These are phyloP conservation scores for Blastocystis sp. DNA, from an alignment of 352 stramenopile species.

Conservation along the genomic window DNA sequence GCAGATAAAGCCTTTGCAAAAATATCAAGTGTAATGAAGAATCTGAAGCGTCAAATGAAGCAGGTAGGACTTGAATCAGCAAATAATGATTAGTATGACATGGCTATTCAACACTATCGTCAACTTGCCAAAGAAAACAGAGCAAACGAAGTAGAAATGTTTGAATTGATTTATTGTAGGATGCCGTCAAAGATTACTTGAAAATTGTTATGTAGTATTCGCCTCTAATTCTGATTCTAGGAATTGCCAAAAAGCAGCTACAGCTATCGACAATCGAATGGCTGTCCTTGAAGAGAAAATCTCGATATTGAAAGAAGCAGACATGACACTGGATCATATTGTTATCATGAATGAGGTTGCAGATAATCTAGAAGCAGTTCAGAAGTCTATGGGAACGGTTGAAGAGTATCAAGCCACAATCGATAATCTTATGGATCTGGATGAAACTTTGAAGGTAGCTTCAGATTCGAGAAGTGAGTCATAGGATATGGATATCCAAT, in stretches of 20 bases:
- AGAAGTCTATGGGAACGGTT: neutral
- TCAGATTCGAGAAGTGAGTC: neutral
- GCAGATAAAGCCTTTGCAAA: neutral
- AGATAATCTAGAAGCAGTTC: slow-evolving; percentile 2
- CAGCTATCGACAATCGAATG: neutral
- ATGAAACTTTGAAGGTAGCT: neutral
- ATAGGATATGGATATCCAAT: neutral
- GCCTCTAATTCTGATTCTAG: neutral
- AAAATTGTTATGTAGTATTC: neutral
- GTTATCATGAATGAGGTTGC: neutral
- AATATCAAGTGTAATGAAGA: neutral
- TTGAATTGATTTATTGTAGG: neutral
- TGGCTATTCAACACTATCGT: neutral
- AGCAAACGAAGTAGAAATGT: neutral
- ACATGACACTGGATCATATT: neutral
- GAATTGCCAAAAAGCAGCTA: neutral
- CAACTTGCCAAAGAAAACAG: slow-evolving; percentile 1
- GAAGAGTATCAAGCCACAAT: neutral
- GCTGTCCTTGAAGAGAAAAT: neutral
- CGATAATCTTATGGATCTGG: neutral
- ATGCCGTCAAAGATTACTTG: neutral
- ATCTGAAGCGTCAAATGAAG: slow-evolving; percentile 1
- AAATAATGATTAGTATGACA: neutral
- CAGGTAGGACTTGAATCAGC: neutral
- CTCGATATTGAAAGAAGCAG: neutral